A percentile compares a stretch with the other conserved stretches of the same genome.
These are phyloP conservation scores for Eimeria sp. DNA, from an alignment of 169 alveolate species.

Conservation along the genomic window DNA sequence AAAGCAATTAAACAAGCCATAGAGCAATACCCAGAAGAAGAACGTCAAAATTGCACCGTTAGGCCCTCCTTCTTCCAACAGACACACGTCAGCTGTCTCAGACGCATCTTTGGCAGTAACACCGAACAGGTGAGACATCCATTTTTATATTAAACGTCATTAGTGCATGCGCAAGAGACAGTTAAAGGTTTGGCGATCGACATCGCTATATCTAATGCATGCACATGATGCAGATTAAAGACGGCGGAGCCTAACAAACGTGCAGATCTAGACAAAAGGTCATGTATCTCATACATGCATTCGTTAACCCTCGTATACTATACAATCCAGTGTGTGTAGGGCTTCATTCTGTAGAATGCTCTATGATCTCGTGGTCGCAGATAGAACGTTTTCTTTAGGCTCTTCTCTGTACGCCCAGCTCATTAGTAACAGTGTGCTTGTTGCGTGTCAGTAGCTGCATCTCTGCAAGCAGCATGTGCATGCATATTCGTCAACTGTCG, in stretches of 20 bases:
- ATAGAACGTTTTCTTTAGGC: too few relatives aligned
- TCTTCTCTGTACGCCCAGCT: too few relatives aligned
- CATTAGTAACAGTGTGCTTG: too few relatives aligned
- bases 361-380: too few relatives aligned
- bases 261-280: too few relatives aligned
- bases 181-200: too few relatives aligned
- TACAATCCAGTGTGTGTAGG: not conserved
- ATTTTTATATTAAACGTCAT: not conserved
- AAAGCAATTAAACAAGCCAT: not conserved
- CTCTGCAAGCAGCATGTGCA: too few relatives aligned
- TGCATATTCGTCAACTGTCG: not conserved
- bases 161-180: not conserved
- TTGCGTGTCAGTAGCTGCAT: not conserved
- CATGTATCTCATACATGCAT: not conserved
- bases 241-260: too few relatives aligned
- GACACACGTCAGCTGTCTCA: slow-evolving; percentile 16
- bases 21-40: not conserved
- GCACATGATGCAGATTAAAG: too few relatives aligned
- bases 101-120: slow-evolving; percentile 52
- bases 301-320: not conserved
- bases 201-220: too few relatives aligned
- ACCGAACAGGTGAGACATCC: slow-evolving; percentile 25
- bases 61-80: slow-evolving; percentile 58
- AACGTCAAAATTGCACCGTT: slow-evolving; percentile 6
- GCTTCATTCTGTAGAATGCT: too few relatives aligned